Percentiles rank a stretch among this genome's conserved stretches.
These are phyloP conservation scores for Microdochium nivale DNA, from an alignment of 2,329 filamentous ascomycete genomes.

Conservation along the genomic window DNA sequence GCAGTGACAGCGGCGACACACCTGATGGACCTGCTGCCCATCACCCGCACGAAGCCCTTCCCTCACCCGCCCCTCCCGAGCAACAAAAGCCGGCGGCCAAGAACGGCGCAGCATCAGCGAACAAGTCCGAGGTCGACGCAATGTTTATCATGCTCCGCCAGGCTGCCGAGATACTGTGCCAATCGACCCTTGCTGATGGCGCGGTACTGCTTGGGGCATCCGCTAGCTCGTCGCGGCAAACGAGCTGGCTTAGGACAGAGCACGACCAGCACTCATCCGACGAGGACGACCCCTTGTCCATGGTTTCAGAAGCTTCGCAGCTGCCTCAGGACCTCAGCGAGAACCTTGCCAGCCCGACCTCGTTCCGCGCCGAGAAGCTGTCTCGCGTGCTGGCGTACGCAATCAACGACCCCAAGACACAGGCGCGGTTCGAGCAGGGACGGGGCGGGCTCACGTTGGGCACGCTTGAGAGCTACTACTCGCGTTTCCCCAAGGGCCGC, in stretches of 20 bases:
- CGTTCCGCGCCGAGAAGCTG: constrained; percentile 14
- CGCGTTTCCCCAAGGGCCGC: constrained; percentile 20
- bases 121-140: constrained; percentile 9
- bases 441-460: constrained; percentile 14
- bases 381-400: constrained; percentile 20
- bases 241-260: not conserved
- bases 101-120: not conserved
- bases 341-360: constrained; percentile 20
- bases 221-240: constrained; percentile 7
- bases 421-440: constrained; percentile 15
- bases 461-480: constrained; percentile 19
- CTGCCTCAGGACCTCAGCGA: constrained; percentile 4
- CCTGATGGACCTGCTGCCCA: not conserved
- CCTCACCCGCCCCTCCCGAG: not conserved
- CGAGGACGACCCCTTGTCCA: not conserved
- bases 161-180: constrained; percentile 18
- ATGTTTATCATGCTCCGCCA: constrained; percentile 16
- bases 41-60: not conserved
- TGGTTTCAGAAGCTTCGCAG: not conserved
- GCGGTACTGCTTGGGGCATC: constrained; percentile 21
- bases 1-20: not conserved
- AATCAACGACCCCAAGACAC: constrained; percentile 13
- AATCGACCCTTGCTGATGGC: constrained; percentile 20
- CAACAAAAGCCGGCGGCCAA: not conserved
- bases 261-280: constrained; percentile 8